phyloP scores from a whole-genome alignment of 2,329 filamentous ascomycete genomes.

The Lachnellula willkommii region DNA sequence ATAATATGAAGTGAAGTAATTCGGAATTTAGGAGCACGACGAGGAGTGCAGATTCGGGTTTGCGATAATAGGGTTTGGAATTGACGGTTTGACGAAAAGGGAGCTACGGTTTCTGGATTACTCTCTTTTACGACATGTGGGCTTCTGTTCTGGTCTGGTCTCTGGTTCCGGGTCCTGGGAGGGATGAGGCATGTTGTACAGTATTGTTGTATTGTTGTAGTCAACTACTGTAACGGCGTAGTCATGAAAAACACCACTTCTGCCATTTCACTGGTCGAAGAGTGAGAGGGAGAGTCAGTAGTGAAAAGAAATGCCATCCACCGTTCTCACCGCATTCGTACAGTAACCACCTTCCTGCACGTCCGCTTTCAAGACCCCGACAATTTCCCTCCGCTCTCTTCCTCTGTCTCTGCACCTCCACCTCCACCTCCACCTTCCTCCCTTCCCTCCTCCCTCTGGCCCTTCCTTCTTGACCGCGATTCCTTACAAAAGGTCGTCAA shows the following conservation, averaged over 20 bases:
- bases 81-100: too few relatives aligned
- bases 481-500: neutral
- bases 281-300: neutral
- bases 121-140: neutral
- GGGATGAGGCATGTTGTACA: neutral
- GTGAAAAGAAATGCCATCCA: neutral
- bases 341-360: neutral
- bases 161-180: neutral
- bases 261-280: neutral
- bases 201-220: too few relatives aligned
- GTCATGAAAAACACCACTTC: neutral
- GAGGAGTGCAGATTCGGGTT: too few relatives aligned
- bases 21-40: too few relatives aligned
- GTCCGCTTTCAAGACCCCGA: constrained; percentile 2
- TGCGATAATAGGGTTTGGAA: too few relatives aligned
- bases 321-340: neutral
- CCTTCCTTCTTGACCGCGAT: neutral
- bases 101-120: neutral
- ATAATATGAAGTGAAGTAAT: too few relatives aligned
- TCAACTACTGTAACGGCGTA: neutral
- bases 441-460: neutral
- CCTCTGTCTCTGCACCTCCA: neutral
- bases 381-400: neutral
- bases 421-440: neutral
- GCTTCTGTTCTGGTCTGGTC: neutral